Evolutionary conservation across 1,284 basidiomycete genomes (phyloP), one percentile per base, ranked within the genome.

Genomic region (Rhodotorula sp.): DNA sequence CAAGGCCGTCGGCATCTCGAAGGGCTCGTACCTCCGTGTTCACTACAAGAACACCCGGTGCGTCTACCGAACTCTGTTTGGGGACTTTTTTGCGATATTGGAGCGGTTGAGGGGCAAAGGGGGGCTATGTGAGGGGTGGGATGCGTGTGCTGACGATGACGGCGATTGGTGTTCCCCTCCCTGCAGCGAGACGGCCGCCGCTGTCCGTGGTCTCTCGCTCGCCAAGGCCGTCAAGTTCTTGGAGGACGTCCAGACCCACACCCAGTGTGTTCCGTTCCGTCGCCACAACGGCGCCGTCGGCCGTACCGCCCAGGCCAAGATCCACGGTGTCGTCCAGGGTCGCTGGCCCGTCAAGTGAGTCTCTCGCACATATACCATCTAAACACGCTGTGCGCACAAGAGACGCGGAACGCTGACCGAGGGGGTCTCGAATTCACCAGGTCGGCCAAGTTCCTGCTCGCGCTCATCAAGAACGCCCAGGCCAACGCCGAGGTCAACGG

Each of bases 31-130:
- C 87, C 88, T 98, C 81, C 91, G 95, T 79, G 96, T 95, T 71
- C 96, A 99, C 86, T 99, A 97, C 89, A 99, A 99, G 91, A 99
- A 99, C 88, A 98, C 97, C 88, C 91, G 95, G 79, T 93, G 93
- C 84, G 93, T 95, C 69, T 90, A 88, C 0, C 26, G 2, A 17
- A 33, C 26, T 67, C 91, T 91, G 26, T 46, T 6, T 42, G 6
- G 8, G 10, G 22, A 0, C 15, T 29, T 4, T 8, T 8, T 30
- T 14, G n/a, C 44, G 18, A 3, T 4, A n/a, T 20, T 48, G 12
- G 22, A 33, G 33, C 33, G 33, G 33, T 33, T 7, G 33, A 4
- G 51, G n/a, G 15, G 12, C 46, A 22, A 48, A 48, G 17, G 46
- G 46, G 6, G 22, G 6, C 46, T n/a, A 8, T 10, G 24, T 12